phyloP scores from a whole-genome alignment of 768 basidiomycete genomes.

The Suillus discolor region DNA sequence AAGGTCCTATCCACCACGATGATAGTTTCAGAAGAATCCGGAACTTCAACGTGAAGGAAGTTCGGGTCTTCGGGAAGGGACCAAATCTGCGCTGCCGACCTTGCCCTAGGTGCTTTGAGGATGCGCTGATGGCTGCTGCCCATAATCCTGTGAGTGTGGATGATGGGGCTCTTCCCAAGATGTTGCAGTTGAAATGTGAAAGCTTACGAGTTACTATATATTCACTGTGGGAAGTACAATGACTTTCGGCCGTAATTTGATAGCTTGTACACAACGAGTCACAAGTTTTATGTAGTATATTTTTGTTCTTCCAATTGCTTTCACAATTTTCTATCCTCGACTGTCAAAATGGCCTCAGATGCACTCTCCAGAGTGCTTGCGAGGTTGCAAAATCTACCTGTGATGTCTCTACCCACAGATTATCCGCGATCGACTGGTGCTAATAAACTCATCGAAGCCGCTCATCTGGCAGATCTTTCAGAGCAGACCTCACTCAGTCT shows the following conservation, averaged over 20 bases:
- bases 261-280: not conserved
- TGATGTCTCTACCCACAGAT: conserved; percentile 92
- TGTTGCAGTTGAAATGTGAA: not conserved
- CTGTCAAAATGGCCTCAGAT: conserved; percentile 28
- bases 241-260: not conserved
- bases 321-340: not conserved
- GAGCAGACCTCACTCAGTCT: conserved; percentile 76
- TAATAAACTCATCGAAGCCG: conserved; percentile 84
- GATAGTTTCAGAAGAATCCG: not conserved
- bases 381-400: conserved; percentile 80
- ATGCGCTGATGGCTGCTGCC: not conserved
- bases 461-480: conserved; percentile 70
- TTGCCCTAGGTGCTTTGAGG: not conserved
- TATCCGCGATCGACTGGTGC: conserved; percentile 82
- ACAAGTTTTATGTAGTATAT: not conserved
- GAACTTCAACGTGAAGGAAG: not conserved
- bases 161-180: not conserved
- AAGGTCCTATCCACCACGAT: not conserved
- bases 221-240: too few species aligned
- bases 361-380: conserved; percentile 56
- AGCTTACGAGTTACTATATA: too few species aligned
- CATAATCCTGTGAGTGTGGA: not conserved
- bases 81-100: not conserved
- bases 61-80: not conserved
- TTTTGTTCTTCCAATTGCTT: not conserved